Conservation (phyloP, 1,284 basidiomycete genomes). For the Apiotrichum montevideense region DNA sequence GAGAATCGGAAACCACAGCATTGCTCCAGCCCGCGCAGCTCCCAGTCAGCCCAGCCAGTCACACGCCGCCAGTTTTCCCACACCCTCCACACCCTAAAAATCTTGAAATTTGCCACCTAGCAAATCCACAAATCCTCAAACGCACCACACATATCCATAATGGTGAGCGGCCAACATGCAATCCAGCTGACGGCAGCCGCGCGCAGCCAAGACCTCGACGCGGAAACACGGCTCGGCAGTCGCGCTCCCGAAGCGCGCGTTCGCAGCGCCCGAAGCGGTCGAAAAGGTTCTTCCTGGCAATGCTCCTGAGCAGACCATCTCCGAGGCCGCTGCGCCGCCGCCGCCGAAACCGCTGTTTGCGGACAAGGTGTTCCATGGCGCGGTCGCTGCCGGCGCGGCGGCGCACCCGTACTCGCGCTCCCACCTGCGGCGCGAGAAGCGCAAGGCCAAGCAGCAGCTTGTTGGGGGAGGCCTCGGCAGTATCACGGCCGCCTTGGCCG, state of each 20-base stretch:
- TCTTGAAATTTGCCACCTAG: neutral
- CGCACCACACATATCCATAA: neutral
- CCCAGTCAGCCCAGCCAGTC: neutral
- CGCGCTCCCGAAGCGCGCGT: slow-evolving; percentile 19
- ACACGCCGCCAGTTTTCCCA: neutral
- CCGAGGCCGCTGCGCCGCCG: slow-evolving; percentile 3
- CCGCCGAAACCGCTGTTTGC: neutral
- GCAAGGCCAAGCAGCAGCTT: slow-evolving; percentile 34
- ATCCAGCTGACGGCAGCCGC: slow-evolving; percentile 22
- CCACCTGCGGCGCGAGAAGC: slow-evolving; percentile 39
- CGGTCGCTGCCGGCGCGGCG: slow-evolving; percentile 6
- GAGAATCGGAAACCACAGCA: too few species aligned
- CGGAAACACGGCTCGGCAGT: slow-evolving; percentile 26
- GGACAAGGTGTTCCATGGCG: slow-evolving; percentile 12
- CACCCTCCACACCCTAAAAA: neutral
- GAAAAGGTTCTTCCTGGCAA: slow-evolving; percentile 20
- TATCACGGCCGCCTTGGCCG: slow-evolving; percentile 31
- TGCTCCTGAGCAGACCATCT: slow-evolving; percentile 2
- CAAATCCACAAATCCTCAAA: neutral
- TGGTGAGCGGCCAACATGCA: neutral
- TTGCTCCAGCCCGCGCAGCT: too few species aligned
- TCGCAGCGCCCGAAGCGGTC: slow-evolving; percentile 13
- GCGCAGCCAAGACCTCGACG: slow-evolving; percentile 18
- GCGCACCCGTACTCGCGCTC: slow-evolving; percentile 44
- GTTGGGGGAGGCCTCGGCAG: slow-evolving; percentile 25